A percentile compares a stretch with the other conserved stretches of the same genome.
Evolutionary conservation across 805 yeast genomes (phyloP).

Genomic region (Tetrapisispora iriomotensis): DNA sequence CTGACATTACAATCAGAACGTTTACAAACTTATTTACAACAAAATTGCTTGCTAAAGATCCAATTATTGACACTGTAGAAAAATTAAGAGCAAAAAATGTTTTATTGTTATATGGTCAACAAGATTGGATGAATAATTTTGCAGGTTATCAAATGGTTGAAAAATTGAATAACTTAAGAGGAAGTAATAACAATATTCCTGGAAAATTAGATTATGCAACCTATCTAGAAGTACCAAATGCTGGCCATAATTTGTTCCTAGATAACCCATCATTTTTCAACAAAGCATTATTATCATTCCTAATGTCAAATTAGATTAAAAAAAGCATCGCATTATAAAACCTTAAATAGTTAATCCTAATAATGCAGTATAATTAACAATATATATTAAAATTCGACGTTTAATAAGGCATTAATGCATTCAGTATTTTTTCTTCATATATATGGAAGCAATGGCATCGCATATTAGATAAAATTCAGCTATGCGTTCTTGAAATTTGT

Average conservation of each 20-base stretch:
- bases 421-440: too few species aligned
- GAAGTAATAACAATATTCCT: not conserved
- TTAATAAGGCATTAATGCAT: too few species aligned
- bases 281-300: slow-evolving; percentile 31
- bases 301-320: not conserved
- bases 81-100: slow-evolving; percentile 30
- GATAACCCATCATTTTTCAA: slow-evolving; percentile 55
- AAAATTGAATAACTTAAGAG: slow-evolving; percentile 7
- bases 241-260: slow-evolving; percentile 71
- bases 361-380: too few species aligned
- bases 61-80: slow-evolving; percentile 49
- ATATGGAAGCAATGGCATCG: too few species aligned
- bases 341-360: too few species aligned
- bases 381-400: too few species aligned
- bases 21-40: slow-evolving; percentile 25
- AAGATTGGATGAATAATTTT: slow-evolving; percentile 61
- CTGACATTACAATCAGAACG: slow-evolving; percentile 14
- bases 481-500: too few species aligned
- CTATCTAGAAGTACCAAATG: slow-evolving; percentile 29
- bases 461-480: too few species aligned
- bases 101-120: slow-evolving; percentile 49
- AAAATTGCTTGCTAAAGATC: slow-evolving; percentile 47
- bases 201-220: slow-evolving; percentile 2
- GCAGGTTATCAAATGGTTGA: slow-evolving; percentile 35
- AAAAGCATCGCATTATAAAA: too few species aligned